A percentile compares a stretch with the other conserved stretches of the same genome.
These are phyloP conservation scores for Sporobolomyces pararoseus DNA, from an alignment of 768 basidiomycete genomes.

Conservation along the genomic window DNA sequence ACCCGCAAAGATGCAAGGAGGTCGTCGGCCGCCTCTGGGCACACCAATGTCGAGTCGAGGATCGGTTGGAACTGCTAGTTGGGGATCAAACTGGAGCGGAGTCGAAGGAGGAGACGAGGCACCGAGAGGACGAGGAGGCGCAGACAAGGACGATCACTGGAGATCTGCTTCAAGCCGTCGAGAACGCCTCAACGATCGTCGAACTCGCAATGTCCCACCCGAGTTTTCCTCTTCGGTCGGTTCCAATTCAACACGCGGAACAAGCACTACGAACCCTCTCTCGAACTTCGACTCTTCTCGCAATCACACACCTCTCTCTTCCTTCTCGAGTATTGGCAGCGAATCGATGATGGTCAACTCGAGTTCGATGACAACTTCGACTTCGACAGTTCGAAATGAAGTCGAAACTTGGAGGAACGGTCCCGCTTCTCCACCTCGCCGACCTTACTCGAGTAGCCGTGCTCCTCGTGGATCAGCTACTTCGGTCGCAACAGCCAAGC, in stretches of 20 bases:
- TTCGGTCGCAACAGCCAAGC: neutral
- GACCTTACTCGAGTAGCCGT: constrained; percentile 14
- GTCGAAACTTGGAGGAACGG: constrained; percentile 23
- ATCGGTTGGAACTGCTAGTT: constrained; percentile 37
- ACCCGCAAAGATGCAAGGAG: constrained; percentile 45
- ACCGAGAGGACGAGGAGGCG: constrained; percentile 4
- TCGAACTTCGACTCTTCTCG: constrained; percentile 27
- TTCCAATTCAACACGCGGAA: constrained; percentile 28
- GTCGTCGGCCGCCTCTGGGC: constrained; percentile 18
- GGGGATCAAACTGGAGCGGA: constrained; percentile 26
- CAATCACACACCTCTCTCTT: constrained; percentile 27
- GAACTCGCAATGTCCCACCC: neutral
- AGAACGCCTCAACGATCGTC: constrained; percentile 36
- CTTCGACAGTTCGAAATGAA: constrained; percentile 19
- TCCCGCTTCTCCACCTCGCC: constrained; percentile 2
- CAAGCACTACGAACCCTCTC: constrained; percentile 6
- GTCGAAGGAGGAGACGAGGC: constrained; percentile 26
- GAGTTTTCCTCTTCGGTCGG: constrained; percentile 36
- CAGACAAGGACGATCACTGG: constrained; percentile 41
- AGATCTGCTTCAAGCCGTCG: constrained; percentile 37
- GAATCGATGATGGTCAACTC: constrained; percentile 9
- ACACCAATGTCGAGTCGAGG: constrained; percentile 38
- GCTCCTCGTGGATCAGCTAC: neutral
- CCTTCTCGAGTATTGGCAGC: constrained; percentile 35
- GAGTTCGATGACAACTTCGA: constrained; percentile 9